Conservation (phyloP, 73 alveolate species). For the Tetrahymena malaccensis region DNA sequence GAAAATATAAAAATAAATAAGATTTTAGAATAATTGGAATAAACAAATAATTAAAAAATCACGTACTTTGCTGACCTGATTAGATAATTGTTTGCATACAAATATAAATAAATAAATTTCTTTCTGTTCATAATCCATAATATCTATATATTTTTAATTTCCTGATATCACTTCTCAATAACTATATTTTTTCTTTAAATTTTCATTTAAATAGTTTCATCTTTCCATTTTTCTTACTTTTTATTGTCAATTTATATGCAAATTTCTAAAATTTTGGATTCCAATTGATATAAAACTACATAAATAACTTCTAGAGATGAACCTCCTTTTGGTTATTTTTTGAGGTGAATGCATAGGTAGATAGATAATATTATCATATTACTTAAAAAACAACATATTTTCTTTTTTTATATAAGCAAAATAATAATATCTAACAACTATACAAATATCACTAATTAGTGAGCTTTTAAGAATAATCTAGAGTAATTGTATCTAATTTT, state of each 20-base stretch:
- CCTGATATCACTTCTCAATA: not conserved
- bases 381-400: too few relatives aligned
- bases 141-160: not conserved
- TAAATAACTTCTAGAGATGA: too few relatives aligned
- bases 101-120: not conserved
- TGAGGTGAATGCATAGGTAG: not conserved
- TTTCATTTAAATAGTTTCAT: not conserved
- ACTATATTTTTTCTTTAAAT: not conserved
- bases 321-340: too few relatives aligned
- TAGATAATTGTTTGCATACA: not conserved
- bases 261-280: not conserved
- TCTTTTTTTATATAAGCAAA: too few relatives aligned
- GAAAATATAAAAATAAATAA: not conserved
- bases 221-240: not conserved
- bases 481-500: not conserved
- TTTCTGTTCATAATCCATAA: not conserved
- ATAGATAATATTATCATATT: too few relatives aligned
- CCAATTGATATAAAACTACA: not conserved
- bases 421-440: too few relatives aligned
- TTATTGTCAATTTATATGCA: too few relatives aligned
- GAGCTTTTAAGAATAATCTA: not conserved
- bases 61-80: not conserved
- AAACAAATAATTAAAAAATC: not conserved
- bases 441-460: not conserved
- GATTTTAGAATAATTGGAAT: not conserved